Base-by-base conservation (phyloP, 2,329 filamentous ascomycete genomes). In the Ceratocystis huliohia region DNA sequence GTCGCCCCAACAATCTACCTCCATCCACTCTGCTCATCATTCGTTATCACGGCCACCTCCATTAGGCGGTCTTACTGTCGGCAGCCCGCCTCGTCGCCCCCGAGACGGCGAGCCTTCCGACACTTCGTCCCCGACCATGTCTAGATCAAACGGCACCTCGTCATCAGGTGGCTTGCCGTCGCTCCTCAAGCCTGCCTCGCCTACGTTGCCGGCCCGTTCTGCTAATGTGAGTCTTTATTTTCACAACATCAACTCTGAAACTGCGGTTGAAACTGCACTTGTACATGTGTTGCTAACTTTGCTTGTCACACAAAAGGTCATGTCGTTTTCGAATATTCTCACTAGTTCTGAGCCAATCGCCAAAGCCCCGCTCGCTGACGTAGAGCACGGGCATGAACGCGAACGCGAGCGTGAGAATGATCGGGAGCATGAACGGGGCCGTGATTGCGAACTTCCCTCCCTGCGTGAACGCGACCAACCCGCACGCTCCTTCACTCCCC, bases 261-360 rank as follows among this genome's bases (percentile, higher is more conserved):
- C 28, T 41, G 8, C 8, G 2, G 17, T 48, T 20, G 20, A 20
- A 48, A 48, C 15, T 57, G 56, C n/a, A 20, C 10, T 25, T 45
- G 30, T 46, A 22, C n/a, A 25, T 61, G 45, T 62, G 22, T 28
- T 44, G 61, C 66, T 69, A 67, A 69, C 66, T 15, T 20, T 61
- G 13, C 22, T 17, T 57, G 13, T 65, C 48, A 28, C 13, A 45
- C 45, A 44, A 67, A 89, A 96, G 74, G 88, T 92, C 65, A 96
- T 96, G 92, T 94, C 92, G 4, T 94, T 97, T 73, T 94, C 91
- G 70, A 96, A 92, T 74, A 95, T 97, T 68, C 86, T 97, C 56
- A 93, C 91, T 3, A 91, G 84, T 70, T 82, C 88, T 66, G 87
- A 91, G 66, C 85, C 88, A 65, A 80, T 84, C 48, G 45, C 57